A percentile compares a stretch with the other conserved stretches of the same genome.
These are phyloP conservation scores for Colletotrichum trifolii DNA, from an alignment of 2,329 filamentous ascomycete genomes.

Conservation along the genomic window DNA sequence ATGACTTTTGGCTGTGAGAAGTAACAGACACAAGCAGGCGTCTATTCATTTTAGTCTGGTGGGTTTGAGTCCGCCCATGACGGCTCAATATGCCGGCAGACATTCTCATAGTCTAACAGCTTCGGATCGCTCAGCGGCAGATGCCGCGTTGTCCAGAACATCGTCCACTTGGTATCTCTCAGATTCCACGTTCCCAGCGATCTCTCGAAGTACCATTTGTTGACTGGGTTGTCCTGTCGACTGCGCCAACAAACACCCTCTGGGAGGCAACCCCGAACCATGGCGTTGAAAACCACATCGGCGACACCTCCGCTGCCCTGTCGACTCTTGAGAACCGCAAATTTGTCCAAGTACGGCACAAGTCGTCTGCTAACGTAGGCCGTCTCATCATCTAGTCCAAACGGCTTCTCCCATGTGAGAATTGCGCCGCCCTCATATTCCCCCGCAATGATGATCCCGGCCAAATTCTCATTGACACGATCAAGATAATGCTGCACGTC, in stretches of 20 bases:
- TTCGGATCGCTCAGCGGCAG: slow-evolving; percentile 65
- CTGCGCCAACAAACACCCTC: slow-evolving; percentile 92
- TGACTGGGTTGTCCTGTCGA: slow-evolving; percentile 91
- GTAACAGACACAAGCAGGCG: too few species aligned
- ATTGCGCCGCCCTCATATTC: slow-evolving; percentile 97
- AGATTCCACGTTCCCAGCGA: slow-evolving; percentile 86
- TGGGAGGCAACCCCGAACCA: slow-evolving; percentile 91
- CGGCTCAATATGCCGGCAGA: slow-evolving; percentile 74
- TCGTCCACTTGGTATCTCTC: slow-evolving; percentile 87
- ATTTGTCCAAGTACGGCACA: slow-evolving; percentile 97
- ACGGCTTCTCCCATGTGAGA: slow-evolving; percentile 90
- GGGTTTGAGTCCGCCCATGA: slow-evolving; percentile 71
- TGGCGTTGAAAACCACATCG: slow-evolving; percentile 95
- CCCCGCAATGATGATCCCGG: slow-evolving; percentile 92
- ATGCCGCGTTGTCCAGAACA: slow-evolving; percentile 94
- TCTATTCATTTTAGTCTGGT: slow-evolving; percentile 24
- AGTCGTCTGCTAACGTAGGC: slow-evolving; percentile 69
- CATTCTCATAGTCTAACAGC: slow-evolving; percentile 77
- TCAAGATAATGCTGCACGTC: slow-evolving; percentile 85
- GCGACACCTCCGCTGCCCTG: slow-evolving; percentile 94
- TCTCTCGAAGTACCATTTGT: slow-evolving; percentile 99
- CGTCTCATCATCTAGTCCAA: slow-evolving; percentile 65
- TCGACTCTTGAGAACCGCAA: slow-evolving; percentile 87
- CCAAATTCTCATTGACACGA: slow-evolving; percentile 83
- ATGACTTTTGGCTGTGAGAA: too few species aligned